Percentiles rank a stretch among this genome's conserved stretches.
Evolutionary conservation across 2,329 filamentous ascomycete species (phyloP).

Genomic region (Clarireedia paspali): DNA sequence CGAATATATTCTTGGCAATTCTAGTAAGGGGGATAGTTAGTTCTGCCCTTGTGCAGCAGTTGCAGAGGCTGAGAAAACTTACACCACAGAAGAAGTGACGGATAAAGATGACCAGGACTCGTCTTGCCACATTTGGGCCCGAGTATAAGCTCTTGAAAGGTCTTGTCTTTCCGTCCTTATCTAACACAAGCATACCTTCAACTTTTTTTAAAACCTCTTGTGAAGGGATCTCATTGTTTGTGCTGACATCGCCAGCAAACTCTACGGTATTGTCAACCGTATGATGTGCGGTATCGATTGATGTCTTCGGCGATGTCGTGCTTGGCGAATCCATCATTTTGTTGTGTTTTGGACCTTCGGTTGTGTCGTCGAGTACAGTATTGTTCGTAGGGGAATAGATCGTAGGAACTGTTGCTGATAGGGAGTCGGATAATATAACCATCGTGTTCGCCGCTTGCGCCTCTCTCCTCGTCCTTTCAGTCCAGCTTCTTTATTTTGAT

Average conservation of each 20-base stretch:
- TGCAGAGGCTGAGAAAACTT: conserved; percentile 10
- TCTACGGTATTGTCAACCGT: conserved; percentile 34
- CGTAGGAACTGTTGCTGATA: too few species aligned
- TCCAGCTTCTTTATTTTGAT: too few species aligned
- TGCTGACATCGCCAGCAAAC: conserved; percentile 48
- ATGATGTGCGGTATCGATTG: conserved; percentile 11
- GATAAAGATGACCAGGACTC: conserved; percentile 31
- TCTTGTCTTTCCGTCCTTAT: conserved; percentile 25
- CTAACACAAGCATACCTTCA: conserved; percentile 31
- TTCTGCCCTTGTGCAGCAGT: background rate
- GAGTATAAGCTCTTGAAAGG: conserved; percentile 30
- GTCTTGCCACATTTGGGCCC: conserved; percentile 26
- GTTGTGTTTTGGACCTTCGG: background rate
- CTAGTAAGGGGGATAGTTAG: conserved; percentile 14
- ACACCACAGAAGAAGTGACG: conserved; percentile 33
- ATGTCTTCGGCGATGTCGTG: conserved; percentile 4
- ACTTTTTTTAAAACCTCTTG: conserved; percentile 41
- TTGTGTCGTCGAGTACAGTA: background rate
- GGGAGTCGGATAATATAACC: conserved; percentile 3
- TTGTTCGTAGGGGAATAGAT: background rate
- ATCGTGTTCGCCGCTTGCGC: background rate
- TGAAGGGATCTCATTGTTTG: conserved; percentile 47
- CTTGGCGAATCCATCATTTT: background rate
- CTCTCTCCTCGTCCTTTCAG: too few species aligned
- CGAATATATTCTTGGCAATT: conserved; percentile 31